Evolutionary conservation across 2,329 filamentous ascomycete species (phyloP).

Genomic region (Teratosphaeria gauchensis): DNA sequence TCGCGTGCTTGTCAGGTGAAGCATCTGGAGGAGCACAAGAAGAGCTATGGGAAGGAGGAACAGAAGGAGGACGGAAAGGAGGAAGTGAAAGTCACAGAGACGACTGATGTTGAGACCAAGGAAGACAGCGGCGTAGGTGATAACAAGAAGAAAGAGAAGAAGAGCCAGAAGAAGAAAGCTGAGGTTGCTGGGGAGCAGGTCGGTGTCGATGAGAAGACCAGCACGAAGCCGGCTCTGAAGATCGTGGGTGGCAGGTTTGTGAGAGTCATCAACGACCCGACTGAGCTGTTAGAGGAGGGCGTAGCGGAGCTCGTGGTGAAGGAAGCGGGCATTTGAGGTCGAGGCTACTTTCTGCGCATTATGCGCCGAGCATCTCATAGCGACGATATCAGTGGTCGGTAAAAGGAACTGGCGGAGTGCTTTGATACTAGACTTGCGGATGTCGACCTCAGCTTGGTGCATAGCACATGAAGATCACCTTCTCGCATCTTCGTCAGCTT

Average conservation of each 20-base stretch:
- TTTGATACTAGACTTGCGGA: too few species aligned
- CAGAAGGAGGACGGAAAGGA: background rate
- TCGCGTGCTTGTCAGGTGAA: constrained; percentile 15
- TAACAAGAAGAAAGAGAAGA: too few species aligned
- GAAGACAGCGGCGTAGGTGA: background rate
- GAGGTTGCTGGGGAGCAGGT: background rate
- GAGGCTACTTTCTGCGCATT: background rate
- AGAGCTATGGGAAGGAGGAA: background rate
- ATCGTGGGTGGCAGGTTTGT: background rate
- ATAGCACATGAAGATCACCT: too few species aligned
- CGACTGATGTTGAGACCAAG: background rate
- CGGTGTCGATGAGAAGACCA: background rate
- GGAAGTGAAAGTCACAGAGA: background rate
- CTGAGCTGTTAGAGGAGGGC: background rate
- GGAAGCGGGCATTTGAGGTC: background rate
- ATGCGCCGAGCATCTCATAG: background rate
- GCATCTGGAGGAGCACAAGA: constrained; percentile 19
- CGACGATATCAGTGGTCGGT: background rate
- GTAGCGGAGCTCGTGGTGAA: background rate
- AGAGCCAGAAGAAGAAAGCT: background rate
- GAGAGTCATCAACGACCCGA: background rate
- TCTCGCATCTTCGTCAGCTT: too few species aligned
- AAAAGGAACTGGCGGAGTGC: too few species aligned
- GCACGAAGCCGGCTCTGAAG: background rate
- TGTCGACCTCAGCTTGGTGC: too few species aligned